These are phyloP conservation scores for Colletotrichum magnum DNA, from an alignment of 2,329 filamentous ascomycete species.

Conservation along the genomic window DNA sequence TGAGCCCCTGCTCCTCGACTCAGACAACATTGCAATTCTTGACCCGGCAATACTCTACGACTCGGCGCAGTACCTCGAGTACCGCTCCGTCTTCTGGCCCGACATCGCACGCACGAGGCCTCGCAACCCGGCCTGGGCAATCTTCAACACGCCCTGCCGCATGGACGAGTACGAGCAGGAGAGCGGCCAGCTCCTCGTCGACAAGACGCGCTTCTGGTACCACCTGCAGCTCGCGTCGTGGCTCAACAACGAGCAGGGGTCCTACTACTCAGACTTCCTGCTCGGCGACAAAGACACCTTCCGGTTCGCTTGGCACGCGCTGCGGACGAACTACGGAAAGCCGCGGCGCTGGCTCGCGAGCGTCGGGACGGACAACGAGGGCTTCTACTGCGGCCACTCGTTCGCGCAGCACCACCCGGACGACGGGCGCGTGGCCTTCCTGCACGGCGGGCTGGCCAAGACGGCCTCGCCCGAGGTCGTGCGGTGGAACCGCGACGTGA, in stretches of 20 bases:
- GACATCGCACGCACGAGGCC: conserved; percentile 29
- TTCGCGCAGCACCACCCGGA: conserved; percentile 37
- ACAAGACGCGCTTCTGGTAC: conserved; percentile 35
- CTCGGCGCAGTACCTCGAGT: conserved; percentile 25
- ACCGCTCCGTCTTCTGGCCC: conserved; percentile 29
- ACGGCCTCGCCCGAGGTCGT: conserved; percentile 30
- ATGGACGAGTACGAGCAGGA: conserved; percentile 36
- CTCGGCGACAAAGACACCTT: conserved; percentile 37
- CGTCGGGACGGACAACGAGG: conserved; percentile 30
- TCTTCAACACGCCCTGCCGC: conserved; percentile 28
- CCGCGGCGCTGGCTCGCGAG: conserved; percentile 29
- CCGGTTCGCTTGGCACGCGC: conserved; percentile 34
- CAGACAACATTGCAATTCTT: conserved; percentile 22
- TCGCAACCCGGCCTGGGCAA: conserved; percentile 26
- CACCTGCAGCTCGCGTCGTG: conserved; percentile 34
- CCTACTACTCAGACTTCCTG: conserved; percentile 25
- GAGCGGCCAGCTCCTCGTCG: conserved; percentile 26
- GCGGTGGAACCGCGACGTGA: conserved; percentile 28
- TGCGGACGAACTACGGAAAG: conserved; percentile 21
- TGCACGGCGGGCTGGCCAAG: conserved; percentile 30
- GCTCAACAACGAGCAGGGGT: conserved; percentile 32
- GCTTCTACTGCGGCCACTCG: conserved; percentile 32
- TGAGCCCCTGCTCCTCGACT: conserved; percentile 22
- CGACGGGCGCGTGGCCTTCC: conserved; percentile 24
- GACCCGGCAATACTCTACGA: conserved; percentile 25